Conservation (phyloP, 2,329 filamentous ascomycete species). For the Monosporascus sp. region DNA sequence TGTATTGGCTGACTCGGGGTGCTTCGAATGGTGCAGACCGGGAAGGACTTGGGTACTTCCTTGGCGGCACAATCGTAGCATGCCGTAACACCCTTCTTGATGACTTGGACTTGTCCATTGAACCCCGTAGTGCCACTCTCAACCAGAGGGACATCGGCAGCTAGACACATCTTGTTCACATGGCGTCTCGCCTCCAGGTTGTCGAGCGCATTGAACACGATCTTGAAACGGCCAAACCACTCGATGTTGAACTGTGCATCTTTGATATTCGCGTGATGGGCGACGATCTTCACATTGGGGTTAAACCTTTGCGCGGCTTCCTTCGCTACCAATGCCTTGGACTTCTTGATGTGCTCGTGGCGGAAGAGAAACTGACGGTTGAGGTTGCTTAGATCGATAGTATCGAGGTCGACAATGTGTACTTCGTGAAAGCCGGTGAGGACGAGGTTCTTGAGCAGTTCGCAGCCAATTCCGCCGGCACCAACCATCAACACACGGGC, state of each 20-base stretch:
- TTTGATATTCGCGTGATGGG: constrained; percentile 94
- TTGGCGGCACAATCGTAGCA: constrained; percentile 96
- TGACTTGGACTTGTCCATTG: constrained; percentile 95
- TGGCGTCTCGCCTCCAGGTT: constrained; percentile 90
- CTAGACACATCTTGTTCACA: constrained; percentile 96
- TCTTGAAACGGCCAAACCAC: constrained; percentile 77
- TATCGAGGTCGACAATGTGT: constrained; percentile 94
- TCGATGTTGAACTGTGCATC: constrained; percentile 77
- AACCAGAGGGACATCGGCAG: constrained; percentile 82
- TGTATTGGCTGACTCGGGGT: constrained; percentile 96
- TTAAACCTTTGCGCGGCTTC: constrained; percentile 90
- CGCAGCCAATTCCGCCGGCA: constrained; percentile 94
- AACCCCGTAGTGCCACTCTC: constrained; percentile 98
- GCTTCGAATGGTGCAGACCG: constrained; percentile 94
- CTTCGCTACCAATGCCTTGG: constrained; percentile 90
- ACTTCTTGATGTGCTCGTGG: constrained; percentile 95
- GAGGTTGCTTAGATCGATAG: constrained; percentile 94
- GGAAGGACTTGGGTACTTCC: constrained; percentile 84
- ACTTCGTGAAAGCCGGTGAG: constrained; percentile 89
- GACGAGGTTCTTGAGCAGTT: constrained; percentile 93
- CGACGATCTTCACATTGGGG: constrained; percentile 76
- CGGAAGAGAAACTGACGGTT: constrained; percentile 97
- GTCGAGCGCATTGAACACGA: constrained; percentile 96
- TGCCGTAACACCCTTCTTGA: constrained; percentile 84
- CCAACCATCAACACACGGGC: constrained; percentile 88